These are phyloP conservation scores for Aspergillus sp. DNA, from an alignment of 2,329 filamentous ascomycete genomes.

Conservation along the genomic window DNA sequence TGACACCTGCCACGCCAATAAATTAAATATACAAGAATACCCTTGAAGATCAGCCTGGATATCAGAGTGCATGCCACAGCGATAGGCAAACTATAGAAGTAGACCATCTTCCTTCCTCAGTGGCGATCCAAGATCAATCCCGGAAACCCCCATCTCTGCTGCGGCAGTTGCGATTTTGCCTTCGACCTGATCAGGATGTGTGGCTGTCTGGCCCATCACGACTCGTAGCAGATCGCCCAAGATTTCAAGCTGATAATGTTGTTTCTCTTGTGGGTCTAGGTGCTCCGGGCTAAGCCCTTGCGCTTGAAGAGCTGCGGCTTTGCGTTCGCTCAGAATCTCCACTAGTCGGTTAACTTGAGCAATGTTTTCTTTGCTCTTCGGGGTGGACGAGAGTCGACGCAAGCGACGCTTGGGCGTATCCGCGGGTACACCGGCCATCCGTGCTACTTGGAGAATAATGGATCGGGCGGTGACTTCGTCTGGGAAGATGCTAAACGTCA, in stretches of 20 bases:
- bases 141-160: constrained; percentile 32
- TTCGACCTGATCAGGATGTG: constrained; percentile 24
- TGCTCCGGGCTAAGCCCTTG: constrained; percentile 30
- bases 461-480: constrained; percentile 43
- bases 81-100: constrained; percentile 10
- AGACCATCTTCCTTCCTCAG: constrained; percentile 21
- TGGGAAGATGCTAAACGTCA: constrained; percentile 42
- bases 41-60: too few species aligned
- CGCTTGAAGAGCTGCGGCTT: constrained; percentile 24
- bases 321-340: constrained; percentile 36
- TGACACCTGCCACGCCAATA: too few species aligned
- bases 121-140: constrained; percentile 26
- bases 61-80: too few species aligned
- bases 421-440: constrained; percentile 33
- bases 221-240: constrained; percentile 37
- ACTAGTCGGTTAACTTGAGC: constrained; percentile 42
- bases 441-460: constrained; percentile 47
- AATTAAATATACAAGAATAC: too few species aligned
- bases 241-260: constrained; percentile 39
- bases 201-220: constrained; percentile 32
- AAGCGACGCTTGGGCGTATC: constrained; percentile 32
- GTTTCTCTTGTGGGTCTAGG: constrained; percentile 31
- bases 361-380: constrained; percentile 42
- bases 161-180: constrained; percentile 28
- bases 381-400: constrained; percentile 35